These are phyloP conservation scores for Pyrus pyrifolia DNA, from an alignment of 306 rosid species.

Conservation along the genomic window DNA sequence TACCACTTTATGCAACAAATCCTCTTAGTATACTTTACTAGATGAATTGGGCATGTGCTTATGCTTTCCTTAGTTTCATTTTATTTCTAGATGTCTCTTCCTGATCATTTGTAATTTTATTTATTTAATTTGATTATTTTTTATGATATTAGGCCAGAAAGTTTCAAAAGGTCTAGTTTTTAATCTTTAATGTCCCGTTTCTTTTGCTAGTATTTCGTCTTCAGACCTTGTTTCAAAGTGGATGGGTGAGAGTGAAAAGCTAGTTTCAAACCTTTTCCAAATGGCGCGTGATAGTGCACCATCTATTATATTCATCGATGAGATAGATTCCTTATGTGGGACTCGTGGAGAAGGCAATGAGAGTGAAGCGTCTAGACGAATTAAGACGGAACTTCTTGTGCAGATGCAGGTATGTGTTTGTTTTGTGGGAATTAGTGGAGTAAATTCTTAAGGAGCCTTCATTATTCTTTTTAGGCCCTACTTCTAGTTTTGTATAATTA, in stretches of 20 bases:
- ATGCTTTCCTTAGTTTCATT: background rate
- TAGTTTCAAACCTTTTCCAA: constrained; percentile 91
- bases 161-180: background rate
- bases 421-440: constrained; percentile 17
- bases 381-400: constrained; percentile 96
- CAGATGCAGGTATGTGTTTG: constrained; percentile 90
- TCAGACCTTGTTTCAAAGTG: constrained; percentile 98
- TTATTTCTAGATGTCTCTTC: background rate
- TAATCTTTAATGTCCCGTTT: background rate
- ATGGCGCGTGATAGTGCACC: constrained; percentile 99
- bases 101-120: too few relatives aligned
- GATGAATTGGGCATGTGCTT: background rate
- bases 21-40: background rate
- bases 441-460: background rate
- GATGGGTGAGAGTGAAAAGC: constrained; percentile 99
- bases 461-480: background rate
- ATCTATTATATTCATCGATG: constrained; percentile 93
- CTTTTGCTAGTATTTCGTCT: constrained; percentile 66
- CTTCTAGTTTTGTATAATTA: background rate
- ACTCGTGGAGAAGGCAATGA: constrained; percentile 98
- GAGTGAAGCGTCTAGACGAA: constrained; percentile 98
- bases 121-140: background rate
- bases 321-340: constrained; percentile 97
- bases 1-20: background rate
- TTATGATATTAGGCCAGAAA: background rate